phyloP scores from a whole-genome alignment of 371 early-diverging fungal genomes.

The Funneliformis caledonium region DNA sequence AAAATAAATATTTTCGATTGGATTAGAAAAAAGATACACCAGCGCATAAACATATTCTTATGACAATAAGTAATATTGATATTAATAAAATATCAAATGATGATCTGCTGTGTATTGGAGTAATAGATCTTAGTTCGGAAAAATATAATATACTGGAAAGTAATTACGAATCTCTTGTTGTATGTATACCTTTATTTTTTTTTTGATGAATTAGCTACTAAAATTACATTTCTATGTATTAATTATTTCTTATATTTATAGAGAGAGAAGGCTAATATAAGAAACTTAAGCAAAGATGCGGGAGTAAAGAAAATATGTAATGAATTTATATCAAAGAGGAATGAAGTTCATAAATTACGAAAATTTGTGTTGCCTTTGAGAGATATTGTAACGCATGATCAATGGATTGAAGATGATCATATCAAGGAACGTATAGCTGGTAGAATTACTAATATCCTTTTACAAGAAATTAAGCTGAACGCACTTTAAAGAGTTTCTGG shows the following conservation, averaged over 20 bases:
- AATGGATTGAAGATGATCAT: no score
- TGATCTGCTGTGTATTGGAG: not conserved
- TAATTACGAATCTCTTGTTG: slow-evolving; percentile 10
- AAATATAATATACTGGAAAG: not conserved
- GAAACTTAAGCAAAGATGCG: no score
- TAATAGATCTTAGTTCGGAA: not conserved
- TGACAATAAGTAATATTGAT: not conserved
- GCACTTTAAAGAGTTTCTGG: no score
- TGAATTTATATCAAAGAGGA: no score
- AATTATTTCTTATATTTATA: not conserved
- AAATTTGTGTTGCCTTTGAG: no score
- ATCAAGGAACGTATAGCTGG: no score
- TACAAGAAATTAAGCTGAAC: no score
- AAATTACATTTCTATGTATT: not conserved
- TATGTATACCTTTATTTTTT: not conserved
- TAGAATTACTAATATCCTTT: no score
- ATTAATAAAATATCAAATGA: not conserved
- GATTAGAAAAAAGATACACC: not conserved
- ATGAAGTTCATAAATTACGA: no score
- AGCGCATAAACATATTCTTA: not conserved
- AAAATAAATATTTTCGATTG: not conserved
- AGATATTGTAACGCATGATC: no score
- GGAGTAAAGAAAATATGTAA: no score
- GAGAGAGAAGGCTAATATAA: no score
- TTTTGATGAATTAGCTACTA: not conserved